Percentiles rank a stretch among this genome's conserved stretches.
Evolutionary conservation across 2,329 filamentous ascomycete species (phyloP).

Genomic region (Ophiostoma australiae): DNA sequence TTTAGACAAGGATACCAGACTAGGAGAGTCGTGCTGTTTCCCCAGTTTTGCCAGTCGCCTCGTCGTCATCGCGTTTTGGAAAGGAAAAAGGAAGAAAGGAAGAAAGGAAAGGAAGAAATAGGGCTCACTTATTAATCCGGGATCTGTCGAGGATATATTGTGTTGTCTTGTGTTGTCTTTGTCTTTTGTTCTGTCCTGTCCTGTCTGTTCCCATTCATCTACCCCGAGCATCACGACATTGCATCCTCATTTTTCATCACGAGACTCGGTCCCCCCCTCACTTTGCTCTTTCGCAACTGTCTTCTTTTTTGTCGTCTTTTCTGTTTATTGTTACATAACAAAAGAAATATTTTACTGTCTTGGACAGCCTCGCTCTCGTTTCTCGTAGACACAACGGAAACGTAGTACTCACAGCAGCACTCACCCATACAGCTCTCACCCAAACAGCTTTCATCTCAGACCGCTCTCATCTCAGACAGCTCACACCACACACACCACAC

Average conservation of each 20-base stretch:
- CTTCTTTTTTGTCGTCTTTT: slow-evolving; percentile 9
- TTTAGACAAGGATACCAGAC: background rate
- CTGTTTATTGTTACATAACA: slow-evolving; percentile 16
- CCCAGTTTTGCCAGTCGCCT: background rate
- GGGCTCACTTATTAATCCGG: background rate
- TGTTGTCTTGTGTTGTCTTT: background rate
- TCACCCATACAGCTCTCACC: background rate
- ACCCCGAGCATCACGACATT: background rate
- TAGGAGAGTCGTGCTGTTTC: background rate
- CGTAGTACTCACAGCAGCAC: slow-evolving; percentile 20
- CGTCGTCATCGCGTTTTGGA: background rate
- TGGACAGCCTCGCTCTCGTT: slow-evolving; percentile 22
- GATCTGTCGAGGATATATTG: background rate
- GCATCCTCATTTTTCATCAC: background rate
- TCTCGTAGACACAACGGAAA: slow-evolving; percentile 20
- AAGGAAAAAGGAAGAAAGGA: background rate
- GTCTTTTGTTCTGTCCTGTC: background rate
- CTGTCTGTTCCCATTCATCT: background rate
- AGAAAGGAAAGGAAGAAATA: background rate
- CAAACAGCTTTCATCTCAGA: background rate
- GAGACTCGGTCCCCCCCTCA: background rate
- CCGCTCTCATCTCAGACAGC: background rate
- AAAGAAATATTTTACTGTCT: slow-evolving; percentile 21
- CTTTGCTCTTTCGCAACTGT: background rate
- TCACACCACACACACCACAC: background rate